Base-by-base conservation (phyloP, 78 protist species). In the Dictyostelium citrinum region DNA sequence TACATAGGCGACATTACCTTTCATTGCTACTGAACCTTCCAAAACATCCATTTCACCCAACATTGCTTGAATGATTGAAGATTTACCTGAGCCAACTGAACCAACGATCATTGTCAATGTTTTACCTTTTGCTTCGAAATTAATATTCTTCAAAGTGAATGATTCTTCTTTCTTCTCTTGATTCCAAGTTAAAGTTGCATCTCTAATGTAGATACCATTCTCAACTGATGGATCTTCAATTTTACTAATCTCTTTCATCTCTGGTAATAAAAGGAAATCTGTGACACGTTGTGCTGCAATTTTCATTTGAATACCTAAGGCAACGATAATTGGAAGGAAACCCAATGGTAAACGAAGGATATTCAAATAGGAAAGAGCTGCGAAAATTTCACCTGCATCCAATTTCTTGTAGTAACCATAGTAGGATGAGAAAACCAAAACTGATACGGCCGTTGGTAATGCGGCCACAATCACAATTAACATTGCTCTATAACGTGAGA, bases 11-110 rank as follows among this genome's bases (percentile, higher is more conserved):
- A 95, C 75, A 17, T 41, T 14, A 35, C 96, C 97, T 43, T 60
- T 64, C 5, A 76, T 12, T n/a, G 45, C 84, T 5, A 68, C 14
- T 1, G 74, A 17, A 6, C 95, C 95, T 7, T 31, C 61, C 2
- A 60, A 60, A 1, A 37, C 29, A 20, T 61, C 70, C 92, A 98
- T 82, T 16, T 97, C 97, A 31, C 98, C 98, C 7, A 96, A 90
- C 16, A 97, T 31, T 2, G 98, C 97, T 3, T 58, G 29, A 27
- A 83, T 41, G 16, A 98, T 81, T 9, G 97, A 86, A 10, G 97
- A 75, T 96, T 98, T 98, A 55, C 99, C 99, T 3, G 83, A 37
- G 27, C 99, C 99, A 22, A 96, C 98, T 1, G 58, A 31, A 22
- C 99, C 99, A 9, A 95, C 95, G 1, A 98, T 94, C 51, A 95